phyloP scores from a whole-genome alignment of 495 filamentous ascomycete species.

The Trichoderma parareesei region DNA sequence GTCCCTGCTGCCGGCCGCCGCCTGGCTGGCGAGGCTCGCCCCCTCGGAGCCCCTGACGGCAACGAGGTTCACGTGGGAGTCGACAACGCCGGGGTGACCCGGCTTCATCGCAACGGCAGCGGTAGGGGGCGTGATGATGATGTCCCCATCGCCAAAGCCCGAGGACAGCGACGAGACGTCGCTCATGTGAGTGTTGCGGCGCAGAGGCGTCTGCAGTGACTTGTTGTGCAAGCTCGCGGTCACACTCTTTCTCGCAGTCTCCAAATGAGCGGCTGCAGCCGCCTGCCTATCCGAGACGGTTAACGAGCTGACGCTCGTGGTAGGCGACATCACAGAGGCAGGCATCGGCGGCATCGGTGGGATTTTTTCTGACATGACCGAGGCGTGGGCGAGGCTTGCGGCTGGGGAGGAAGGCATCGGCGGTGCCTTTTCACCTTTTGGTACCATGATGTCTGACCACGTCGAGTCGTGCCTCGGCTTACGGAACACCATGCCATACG shows the following conservation, averaged over 20 bases:
- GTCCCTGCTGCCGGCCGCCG: conserved; percentile 36
- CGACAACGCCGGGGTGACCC: background rate
- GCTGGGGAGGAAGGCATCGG: background rate
- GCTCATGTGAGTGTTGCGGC: conserved; percentile 28
- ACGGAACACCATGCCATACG: background rate
- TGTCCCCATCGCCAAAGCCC: conserved; percentile 45
- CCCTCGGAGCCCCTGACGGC: conserved; percentile 8
- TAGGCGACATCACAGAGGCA: background rate
- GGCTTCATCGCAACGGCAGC: background rate
- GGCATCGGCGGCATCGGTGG: background rate
- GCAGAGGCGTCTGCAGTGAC: conserved; percentile 16
- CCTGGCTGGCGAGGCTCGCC: conserved; percentile 20
- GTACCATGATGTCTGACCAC: background rate
- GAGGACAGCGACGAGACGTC: conserved; percentile 45
- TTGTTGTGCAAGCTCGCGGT: background rate
- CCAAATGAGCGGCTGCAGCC: background rate
- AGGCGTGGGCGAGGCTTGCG: too few relatives aligned
- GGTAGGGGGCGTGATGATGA: conserved; percentile 29
- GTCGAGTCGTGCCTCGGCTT: background rate
- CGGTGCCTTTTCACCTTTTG: background rate
- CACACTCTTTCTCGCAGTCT: background rate
- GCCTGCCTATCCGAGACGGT: background rate
- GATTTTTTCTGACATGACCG: too few relatives aligned
- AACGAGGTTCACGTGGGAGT: conserved; percentile 13
- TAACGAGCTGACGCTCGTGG: background rate